phyloP scores from a whole-genome alignment of 169 alveolate genomes.

The Prorocentrum cordatum region DNA sequence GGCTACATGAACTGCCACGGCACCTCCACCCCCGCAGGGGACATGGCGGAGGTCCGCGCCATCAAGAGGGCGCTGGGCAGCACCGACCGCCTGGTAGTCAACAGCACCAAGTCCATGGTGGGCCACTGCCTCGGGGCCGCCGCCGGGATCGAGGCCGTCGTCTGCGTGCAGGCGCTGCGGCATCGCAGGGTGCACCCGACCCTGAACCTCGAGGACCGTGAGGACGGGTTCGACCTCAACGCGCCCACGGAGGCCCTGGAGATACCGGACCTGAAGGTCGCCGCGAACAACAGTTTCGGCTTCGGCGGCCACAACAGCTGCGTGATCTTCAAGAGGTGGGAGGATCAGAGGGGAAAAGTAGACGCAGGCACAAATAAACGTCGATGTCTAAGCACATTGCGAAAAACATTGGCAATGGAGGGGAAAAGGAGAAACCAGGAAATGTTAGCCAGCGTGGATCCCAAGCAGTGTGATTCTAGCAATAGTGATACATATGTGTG shows the following conservation, averaged over 20 bases:
- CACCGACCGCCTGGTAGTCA: conserved; percentile 15
- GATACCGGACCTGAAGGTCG: too few species aligned
- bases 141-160: conserved; percentile 43
- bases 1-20: conserved; percentile 58
- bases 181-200: conserved; percentile 49
- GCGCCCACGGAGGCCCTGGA: too few species aligned
- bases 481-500: too few species aligned
- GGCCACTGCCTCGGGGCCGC: conserved; percentile 56
- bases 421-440: too few species aligned
- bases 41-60: conserved; percentile 42
- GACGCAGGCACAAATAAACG: too few species aligned
- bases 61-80: conserved; percentile 18
- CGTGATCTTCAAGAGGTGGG: conserved; percentile 12
- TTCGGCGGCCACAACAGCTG: conserved; percentile 57
- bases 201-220: conserved; percentile 26
- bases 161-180: conserved; percentile 2
- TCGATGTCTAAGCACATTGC: too few species aligned
- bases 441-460: too few species aligned
- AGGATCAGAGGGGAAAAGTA: too few species aligned
- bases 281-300: too few species aligned
- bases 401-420: too few species aligned
- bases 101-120: conserved; percentile 44
- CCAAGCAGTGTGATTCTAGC: too few species aligned
- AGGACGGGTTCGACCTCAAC: too few species aligned
- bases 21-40: conserved; percentile 48